Conservation (phyloP, 78 protist genomes). For the Anaeramoeba ignava region DNA sequence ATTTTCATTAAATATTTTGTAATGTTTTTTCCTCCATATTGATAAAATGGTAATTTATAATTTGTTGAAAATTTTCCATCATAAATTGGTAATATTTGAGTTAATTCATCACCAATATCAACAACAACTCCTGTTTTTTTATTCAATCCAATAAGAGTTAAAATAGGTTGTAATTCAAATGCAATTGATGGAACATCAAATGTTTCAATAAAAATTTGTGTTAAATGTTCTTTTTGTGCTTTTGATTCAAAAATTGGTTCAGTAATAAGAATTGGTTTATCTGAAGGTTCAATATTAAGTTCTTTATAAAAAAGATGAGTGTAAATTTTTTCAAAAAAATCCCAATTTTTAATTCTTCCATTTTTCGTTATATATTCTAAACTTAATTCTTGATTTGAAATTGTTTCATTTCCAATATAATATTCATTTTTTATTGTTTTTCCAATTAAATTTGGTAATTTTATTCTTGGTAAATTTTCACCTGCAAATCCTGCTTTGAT, state of each 20-base stretch:
- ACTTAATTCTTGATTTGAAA: too few species aligned
- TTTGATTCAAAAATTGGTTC: slow-evolving; percentile 8
- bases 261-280: slow-evolving; percentile 18
- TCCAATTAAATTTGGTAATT: too few species aligned
- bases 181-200: slow-evolving; percentile 24
- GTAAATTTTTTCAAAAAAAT: slow-evolving; percentile 8
- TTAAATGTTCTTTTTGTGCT: slow-evolving; percentile 1
- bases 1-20: slow-evolving; percentile 12
- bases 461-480: too few species aligned
- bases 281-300: slow-evolving; percentile 15
- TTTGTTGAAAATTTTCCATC: slow-evolving; percentile 19
- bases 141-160: slow-evolving; percentile 17
- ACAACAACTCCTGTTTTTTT: slow-evolving; percentile 29
- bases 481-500: too few species aligned
- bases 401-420: too few species aligned
- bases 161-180: slow-evolving; percentile 21
- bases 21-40: slow-evolving; percentile 10
- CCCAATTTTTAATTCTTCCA: too few species aligned
- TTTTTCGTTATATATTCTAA: too few species aligned
- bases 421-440: too few species aligned
- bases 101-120: slow-evolving; percentile 17
- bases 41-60: not conserved
- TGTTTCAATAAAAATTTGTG: slow-evolving; percentile 24
- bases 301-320: slow-evolving; percentile 18
- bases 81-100: slow-evolving; percentile 22